Conservation (phyloP, 2,329 filamentous ascomycete genomes). For the Pezicula carpinea region DNA sequence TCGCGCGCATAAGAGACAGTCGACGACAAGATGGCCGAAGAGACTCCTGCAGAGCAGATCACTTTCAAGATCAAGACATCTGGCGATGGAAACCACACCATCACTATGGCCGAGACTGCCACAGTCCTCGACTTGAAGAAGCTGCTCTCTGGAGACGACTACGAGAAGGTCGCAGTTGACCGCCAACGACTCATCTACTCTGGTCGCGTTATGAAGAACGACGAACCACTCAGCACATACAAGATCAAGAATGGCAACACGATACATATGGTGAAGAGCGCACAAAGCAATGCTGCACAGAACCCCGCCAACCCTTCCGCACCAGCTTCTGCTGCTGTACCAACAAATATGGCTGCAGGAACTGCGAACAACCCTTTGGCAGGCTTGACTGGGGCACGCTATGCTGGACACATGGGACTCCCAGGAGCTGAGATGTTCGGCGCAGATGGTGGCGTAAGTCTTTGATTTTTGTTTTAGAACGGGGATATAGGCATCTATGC, state of each 20-base stretch:
- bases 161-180: slow-evolving; percentile 81
- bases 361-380: slow-evolving; percentile 86
- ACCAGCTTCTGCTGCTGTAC: slow-evolving; percentile 55
- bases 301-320: slow-evolving; percentile 41
- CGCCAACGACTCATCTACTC: slow-evolving; percentile 96
- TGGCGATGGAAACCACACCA: slow-evolving; percentile 76
- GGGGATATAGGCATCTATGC: slow-evolving; percentile 5
- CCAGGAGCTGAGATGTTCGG: slow-evolving; percentile 88
- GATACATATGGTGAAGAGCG: slow-evolving; percentile 93
- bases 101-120: slow-evolving; percentile 74
- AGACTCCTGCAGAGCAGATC: slow-evolving; percentile 59
- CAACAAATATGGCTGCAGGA: slow-evolving; percentile 75
- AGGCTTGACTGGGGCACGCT: slow-evolving; percentile 85
- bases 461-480: slow-evolving; percentile 4
- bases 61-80: slow-evolving; percentile 98
- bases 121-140: slow-evolving; percentile 83
- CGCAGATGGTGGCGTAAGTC: slow-evolving; percentile 84
- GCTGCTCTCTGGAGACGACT: slow-evolving; percentile 76
- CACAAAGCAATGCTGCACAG: slow-evolving; percentile 61
- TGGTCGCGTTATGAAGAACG: slow-evolving; percentile 92
- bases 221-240: slow-evolving; percentile 76
- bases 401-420: slow-evolving; percentile 85
- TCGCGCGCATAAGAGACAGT: neutral
- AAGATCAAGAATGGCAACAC: slow-evolving; percentile 97
- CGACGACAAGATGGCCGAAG: slow-evolving; percentile 40